A percentile compares a stretch with the other conserved stretches of the same genome.
Conservation (phyloP, 768 basidiomycete species). For the Phlebiopsis flavidoalba region DNA sequence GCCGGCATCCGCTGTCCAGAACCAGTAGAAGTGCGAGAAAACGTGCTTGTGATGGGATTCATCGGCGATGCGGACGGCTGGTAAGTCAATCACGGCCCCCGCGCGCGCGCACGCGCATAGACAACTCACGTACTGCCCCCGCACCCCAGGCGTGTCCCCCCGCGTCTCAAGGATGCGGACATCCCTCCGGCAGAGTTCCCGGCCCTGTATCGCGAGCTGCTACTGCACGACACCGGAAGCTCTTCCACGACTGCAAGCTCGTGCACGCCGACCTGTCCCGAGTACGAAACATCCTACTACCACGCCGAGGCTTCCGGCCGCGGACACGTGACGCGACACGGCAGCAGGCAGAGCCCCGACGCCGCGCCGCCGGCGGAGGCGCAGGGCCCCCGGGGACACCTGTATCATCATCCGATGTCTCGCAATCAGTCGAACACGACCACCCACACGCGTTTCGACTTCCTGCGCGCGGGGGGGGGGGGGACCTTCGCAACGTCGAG, state of each 20-base stretch:
- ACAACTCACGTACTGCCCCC: background rate
- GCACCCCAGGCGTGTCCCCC: slow-evolving; percentile 81
- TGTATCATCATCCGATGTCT: slow-evolving; percentile 97
- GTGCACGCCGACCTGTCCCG: slow-evolving; percentile 97
- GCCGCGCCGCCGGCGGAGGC: background rate
- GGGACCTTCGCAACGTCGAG: slow-evolving; percentile 91
- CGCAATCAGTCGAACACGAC: slow-evolving; percentile 97
- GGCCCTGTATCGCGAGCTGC: slow-evolving; percentile 69
- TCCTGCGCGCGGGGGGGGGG: slow-evolving; percentile 81
- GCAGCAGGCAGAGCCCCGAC: background rate
- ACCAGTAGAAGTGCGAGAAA: slow-evolving; percentile 90
- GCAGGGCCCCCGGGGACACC: slow-evolving; percentile 36
- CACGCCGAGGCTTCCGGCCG: slow-evolving; percentile 36
- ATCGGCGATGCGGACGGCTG: slow-evolving; percentile 78
- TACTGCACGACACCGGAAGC: slow-evolving; percentile 73
- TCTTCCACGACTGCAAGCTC: slow-evolving; percentile 88
- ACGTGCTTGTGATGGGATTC: slow-evolving; percentile 95
- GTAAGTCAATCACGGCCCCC: slow-evolving; percentile 38
- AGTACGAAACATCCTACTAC: slow-evolving; percentile 96
- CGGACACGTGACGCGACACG: background rate
- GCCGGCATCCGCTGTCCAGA: slow-evolving; percentile 86
- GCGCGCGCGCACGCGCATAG: background rate
- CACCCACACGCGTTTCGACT: slow-evolving; percentile 96
- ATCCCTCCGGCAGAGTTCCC: slow-evolving; percentile 47
- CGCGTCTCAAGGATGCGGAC: slow-evolving; percentile 86